Evolutionary conservation across 805 yeast genomes (phyloP).

Genomic region (Yarrowia sp.): DNA sequence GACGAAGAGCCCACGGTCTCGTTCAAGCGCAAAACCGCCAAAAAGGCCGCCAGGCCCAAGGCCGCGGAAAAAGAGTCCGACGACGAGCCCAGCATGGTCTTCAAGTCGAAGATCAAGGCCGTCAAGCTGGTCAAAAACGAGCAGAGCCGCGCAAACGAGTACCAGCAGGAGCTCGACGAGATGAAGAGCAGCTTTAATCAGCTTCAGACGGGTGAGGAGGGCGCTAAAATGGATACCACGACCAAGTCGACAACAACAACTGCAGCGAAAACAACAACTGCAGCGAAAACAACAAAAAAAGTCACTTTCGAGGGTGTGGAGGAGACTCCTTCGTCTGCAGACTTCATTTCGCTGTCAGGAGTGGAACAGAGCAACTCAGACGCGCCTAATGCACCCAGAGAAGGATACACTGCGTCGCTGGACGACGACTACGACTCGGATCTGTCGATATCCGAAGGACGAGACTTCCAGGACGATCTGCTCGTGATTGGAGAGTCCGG

Average conservation of each 20-base stretch:
- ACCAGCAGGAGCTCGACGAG: conserved; percentile 22
- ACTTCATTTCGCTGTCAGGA: background rate
- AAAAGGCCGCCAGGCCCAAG: background rate
- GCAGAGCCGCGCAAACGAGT: background rate
- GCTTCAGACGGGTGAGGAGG: background rate
- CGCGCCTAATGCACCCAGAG: background rate
- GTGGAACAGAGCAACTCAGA: background rate
- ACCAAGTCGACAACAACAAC: too few relatives aligned
- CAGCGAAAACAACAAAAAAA: background rate
- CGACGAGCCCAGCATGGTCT: background rate
- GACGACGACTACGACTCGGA: conserved; percentile 12
- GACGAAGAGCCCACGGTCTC: conserved; percentile 21
- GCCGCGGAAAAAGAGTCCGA: background rate
- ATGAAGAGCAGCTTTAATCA: background rate
- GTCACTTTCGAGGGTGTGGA: background rate
- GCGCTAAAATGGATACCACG: too few relatives aligned
- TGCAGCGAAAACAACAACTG: too few relatives aligned
- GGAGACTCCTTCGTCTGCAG: background rate
- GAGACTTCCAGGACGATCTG: conserved; percentile 6
- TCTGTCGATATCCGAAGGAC: conserved; percentile 2
- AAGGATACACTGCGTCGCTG: background rate
- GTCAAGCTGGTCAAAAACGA: background rate
- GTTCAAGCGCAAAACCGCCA: conserved; percentile 3
- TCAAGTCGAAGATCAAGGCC: conserved; percentile 21
- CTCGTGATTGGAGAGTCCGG: conserved; percentile 4